These are phyloP conservation scores for grape (Vitis vinifera) DNA, from an alignment of 164 flowering plant genomes.

Conservation along the genomic window DNA sequence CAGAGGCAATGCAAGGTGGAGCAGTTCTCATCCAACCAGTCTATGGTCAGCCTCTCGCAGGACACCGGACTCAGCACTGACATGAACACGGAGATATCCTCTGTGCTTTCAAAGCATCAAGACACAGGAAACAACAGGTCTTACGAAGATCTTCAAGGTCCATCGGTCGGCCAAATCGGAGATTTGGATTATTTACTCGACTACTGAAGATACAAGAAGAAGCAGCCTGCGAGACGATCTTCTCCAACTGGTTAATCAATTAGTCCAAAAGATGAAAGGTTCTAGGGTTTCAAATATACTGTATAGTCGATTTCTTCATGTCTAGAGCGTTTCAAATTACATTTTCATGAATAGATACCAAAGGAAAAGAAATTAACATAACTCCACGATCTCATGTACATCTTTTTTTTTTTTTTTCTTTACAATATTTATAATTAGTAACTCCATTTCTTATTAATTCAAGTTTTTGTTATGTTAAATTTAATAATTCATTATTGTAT, in stretches of 20 bases:
- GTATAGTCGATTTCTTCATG: conserved; percentile 6
- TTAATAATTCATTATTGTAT: background rate
- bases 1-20: conserved; percentile 35
- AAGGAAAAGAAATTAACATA: background rate
- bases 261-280: background rate
- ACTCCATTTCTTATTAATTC: background rate
- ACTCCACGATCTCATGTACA: conserved; percentile 16
- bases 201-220: conserved; percentile 23
- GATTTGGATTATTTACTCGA: conserved; percentile 47
- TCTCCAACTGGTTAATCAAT: background rate
- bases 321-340: background rate
- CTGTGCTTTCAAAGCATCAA: conserved; percentile 32
- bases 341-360: too few relatives aligned
- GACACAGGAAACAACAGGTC: conserved; percentile 12
- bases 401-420: conserved; percentile 20
- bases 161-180: conserved; percentile 20
- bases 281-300: conserved; percentile 4
- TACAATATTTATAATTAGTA: background rate
- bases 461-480: background rate
- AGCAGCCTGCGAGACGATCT: too few relatives aligned
- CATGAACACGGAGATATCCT: conserved; percentile 49
- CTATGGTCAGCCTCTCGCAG: conserved; percentile 44
- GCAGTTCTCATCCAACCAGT: conserved; percentile 44
- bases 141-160: conserved; percentile 26
- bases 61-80: conserved; percentile 53